Conservation (phyloP, 208 protist species). For the Acanthamoeba polyphaga region DNA sequence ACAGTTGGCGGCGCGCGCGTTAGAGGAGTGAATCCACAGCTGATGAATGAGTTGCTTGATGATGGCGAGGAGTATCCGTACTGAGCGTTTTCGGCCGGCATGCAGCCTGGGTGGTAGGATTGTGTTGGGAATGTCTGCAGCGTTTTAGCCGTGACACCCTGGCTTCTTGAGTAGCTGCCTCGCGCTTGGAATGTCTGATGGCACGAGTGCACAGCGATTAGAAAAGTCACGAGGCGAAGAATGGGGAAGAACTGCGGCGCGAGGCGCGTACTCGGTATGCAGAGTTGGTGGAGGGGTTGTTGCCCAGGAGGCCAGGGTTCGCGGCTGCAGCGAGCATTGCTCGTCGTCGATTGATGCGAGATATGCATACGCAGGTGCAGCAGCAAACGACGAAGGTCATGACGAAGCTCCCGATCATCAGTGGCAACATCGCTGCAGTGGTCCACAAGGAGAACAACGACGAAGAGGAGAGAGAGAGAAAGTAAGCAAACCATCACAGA, state of each 20-base stretch:
- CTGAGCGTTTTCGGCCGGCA: conserved; percentile 41
- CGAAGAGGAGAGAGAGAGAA: neutral
- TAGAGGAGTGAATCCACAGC: neutral
- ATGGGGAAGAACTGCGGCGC: neutral
- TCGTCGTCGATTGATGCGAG: conserved; percentile 7
- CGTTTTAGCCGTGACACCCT: conserved; percentile 35
- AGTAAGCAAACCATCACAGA: neutral
- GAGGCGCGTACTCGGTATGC: conserved; percentile 23
- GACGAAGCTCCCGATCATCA: conserved; percentile 60
- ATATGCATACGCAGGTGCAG: conserved; percentile 56
- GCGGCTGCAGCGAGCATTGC: conserved; percentile 1
- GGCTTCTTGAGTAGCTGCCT: conserved; percentile 21
- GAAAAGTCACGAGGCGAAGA: neutral
- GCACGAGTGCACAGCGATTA: neutral
- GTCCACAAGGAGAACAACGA: neutral
- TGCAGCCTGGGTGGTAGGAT: conserved; percentile 40
- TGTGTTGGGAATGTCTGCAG: conserved; percentile 53
- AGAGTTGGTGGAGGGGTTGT: conserved; percentile 18
- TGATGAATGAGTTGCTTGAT: neutral
- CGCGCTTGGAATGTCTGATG: conserved; percentile 27
- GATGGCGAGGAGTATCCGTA: neutral
- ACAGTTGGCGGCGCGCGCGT: neutral
- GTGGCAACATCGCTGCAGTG: conserved; percentile 46
- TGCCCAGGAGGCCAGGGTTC: conserved; percentile 11
- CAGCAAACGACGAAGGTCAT: conserved; percentile 61